Evolutionary conservation across 768 basidiomycete genomes (phyloP), one percentile per base, ranked within the genome.

Genomic region (Boletus rubropictus): DNA sequence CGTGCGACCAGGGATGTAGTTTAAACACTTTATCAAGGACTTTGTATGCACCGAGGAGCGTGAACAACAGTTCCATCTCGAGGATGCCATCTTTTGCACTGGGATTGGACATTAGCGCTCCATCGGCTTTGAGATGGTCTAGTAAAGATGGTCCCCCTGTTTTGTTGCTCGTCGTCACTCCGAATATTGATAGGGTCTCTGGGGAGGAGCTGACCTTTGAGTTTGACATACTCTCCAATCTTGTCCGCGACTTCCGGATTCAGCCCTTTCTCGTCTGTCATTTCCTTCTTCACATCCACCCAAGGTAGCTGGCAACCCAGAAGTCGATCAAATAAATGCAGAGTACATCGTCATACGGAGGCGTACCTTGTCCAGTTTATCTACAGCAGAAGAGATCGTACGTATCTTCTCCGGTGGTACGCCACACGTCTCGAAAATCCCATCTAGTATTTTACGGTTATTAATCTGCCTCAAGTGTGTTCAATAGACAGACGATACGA

Each of bases 201-300:
- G 0, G 21, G 15, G 36, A 14, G 18, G n/a, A 17, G 44, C 68
- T 48, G 44, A 86, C 93, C 95, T 72, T 96, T 97, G 63, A 84
- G 79, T 62, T 91, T 93, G 51, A 99, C 96, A 60, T 96, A 99
- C 64, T 94, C 88, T 18, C 95, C 95, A 59, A 99, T 99, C 66
- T 78, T 85, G 69, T 99, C 95, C 1, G 96, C 94, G 3, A 86
- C 77, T 6, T 71, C 76, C 10, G 79, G 66, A 54, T 86, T 84
- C 17, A 99, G 72, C 0, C 93, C 92, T 61, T 99, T 99, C 62
- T 98, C 94, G 1, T 84, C 85, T 0, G 85, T 90, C 96, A 99
- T 98, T 68, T 99, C 95, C 59, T 86, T 86, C 69, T 84, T 88
- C 9, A 98, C 95, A 39, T 95, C 92, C 2, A 65, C 59, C 95